phyloP scores from a whole-genome alignment of 2,329 filamentous ascomycete species.

The Myriosclerotinia curreyana region DNA sequence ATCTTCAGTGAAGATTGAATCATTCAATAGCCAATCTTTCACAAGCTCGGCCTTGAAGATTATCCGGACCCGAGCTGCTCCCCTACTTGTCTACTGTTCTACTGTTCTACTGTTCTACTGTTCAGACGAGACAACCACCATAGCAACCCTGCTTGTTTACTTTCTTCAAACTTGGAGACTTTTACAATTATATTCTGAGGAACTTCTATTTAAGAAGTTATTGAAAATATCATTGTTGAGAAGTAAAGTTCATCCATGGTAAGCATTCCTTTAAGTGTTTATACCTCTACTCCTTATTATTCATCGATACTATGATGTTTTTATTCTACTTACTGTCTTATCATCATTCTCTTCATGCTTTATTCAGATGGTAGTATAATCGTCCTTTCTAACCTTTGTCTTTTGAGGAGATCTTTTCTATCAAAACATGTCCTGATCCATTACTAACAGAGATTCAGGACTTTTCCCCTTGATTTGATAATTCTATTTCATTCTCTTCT shows the following conservation, averaged over 20 bases:
- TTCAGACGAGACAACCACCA: background rate
- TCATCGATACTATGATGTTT: background rate
- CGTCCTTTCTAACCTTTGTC: background rate
- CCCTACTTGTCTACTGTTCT: no score
- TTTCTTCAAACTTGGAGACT: background rate
- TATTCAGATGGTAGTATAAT: background rate
- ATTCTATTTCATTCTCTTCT: no score
- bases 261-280: constrained; percentile 7
- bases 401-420: background rate
- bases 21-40: background rate
- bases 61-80: constrained; percentile 2
- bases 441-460: background rate
- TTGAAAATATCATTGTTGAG: background rate
- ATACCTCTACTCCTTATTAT: background rate
- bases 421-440: background rate
- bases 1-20: background rate
- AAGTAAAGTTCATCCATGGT: background rate
- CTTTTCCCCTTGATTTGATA: background rate
- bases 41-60: constrained; percentile 5
- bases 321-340: background rate
- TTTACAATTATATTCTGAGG: no score
- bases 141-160: background rate
- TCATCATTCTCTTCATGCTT: background rate
- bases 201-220: background rate
- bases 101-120: no score